These are phyloP conservation scores for Crithidia fasciculata DNA, from an alignment of 208 protist species.

Conservation along the genomic window DNA sequence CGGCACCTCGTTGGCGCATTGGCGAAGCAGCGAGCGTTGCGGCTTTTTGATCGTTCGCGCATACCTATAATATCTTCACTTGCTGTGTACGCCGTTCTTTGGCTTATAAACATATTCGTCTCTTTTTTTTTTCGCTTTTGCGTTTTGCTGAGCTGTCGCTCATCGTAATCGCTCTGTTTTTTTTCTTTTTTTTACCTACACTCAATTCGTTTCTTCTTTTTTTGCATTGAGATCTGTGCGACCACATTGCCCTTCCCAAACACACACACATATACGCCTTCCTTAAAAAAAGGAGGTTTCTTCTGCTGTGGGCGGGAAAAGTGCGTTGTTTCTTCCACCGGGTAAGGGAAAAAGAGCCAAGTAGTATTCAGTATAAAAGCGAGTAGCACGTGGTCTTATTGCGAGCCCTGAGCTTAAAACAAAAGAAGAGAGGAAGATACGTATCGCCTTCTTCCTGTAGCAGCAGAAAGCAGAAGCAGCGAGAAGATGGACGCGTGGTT, in stretches of 20 bases:
- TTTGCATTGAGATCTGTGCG: not conserved
- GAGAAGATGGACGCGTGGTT: slow-evolving; percentile 59
- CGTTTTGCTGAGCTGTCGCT: no score
- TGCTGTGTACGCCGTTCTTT: no score
- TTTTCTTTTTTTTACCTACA: slow-evolving; percentile 15
- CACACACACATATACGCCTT: not conserved
- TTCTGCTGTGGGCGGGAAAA: not conserved
- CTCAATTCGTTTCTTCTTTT: slow-evolving; percentile 25
- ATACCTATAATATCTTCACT: no score
- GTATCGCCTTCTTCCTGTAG: no score
- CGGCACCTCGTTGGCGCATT: no score
- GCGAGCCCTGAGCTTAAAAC: not conserved
- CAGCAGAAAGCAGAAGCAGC: no score
- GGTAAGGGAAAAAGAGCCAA: not conserved
- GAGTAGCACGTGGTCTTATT: no score
- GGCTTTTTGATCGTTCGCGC: no score
- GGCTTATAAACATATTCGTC: not conserved
- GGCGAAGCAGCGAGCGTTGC: no score
- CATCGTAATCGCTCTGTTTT: not conserved
- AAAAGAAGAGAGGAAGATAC: not conserved
- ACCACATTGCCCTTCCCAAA: no score
- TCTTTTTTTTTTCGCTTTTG: not conserved
- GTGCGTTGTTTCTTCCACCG: slow-evolving; percentile 11
- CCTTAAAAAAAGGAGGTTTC: not conserved
- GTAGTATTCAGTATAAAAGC: not conserved